Evolutionary conservation across 1,139 yeast species (phyloP), one percentile per base, ranked within the genome.

Genomic region (Sugiyamaella sp.): DNA sequence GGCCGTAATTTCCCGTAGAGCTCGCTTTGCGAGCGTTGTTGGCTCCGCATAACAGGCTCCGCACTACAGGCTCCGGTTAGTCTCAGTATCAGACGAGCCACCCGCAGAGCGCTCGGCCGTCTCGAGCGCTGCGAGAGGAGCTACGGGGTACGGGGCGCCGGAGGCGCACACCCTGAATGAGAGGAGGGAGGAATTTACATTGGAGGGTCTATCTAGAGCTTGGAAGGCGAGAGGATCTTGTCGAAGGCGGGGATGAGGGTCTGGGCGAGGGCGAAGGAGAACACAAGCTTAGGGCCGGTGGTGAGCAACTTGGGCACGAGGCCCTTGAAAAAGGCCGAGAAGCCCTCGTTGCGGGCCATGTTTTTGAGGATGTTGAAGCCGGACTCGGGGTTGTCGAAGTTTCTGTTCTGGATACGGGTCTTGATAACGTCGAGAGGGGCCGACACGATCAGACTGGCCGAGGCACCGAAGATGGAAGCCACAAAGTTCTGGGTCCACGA

Each of bases 381-480:
- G 45, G 90, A 80, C 76, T 93, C 96, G 59, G 97, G 96, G 74
- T 89, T 88, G 66, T 93, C 98, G 67, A 95, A 93, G 79, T 87
- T 89, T 74, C 83, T 85, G 80, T 93, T 93, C 77, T 93, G 99
- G 67, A 93, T 93, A 79, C 99, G 87, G 59, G 99, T 93, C 80
- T 93, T 93, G 74, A 93, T 93, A 58, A 93, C 99, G 70, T 93
- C 99, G 68, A 93, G 80, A 53, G 99, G 99, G 53, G 99, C 99
- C 65, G 96, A 86, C 35, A 93, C 98, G 70, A 93, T 88, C 73
- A 93, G 81, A 22, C 98, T 91, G 33, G 99, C 96, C 56, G 96
- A 88, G 29, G 99, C 99, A 72, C 99, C 99, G 66, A 86, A 85
- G 65, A 91, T 90, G n/a, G 99, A 93, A 27, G 98, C 88, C 59